Conservation (phyloP, 2,329 filamentous ascomycete genomes). For the Sarocladium brachiariae region DNA sequence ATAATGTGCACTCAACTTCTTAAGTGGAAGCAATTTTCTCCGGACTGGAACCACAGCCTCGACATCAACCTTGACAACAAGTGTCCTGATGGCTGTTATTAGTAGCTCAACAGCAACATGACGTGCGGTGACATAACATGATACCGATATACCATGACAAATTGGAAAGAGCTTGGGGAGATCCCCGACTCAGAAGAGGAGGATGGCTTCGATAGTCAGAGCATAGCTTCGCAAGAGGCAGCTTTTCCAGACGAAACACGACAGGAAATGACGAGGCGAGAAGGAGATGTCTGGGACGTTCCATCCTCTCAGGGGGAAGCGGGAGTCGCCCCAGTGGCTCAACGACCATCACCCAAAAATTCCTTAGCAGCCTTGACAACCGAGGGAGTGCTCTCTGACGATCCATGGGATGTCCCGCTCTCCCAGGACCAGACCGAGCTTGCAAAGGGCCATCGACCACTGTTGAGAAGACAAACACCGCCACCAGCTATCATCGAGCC, state of each 20-base stretch:
- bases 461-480: not conserved
- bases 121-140: constrained; percentile 18
- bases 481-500: not conserved
- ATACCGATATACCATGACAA: constrained; percentile 29
- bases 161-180: constrained; percentile 44
- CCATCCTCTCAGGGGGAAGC: constrained; percentile 23
- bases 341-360: not conserved
- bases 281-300: constrained; percentile 30
- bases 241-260: not conserved
- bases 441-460: no score
- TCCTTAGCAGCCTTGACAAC: not conserved
- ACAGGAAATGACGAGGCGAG: constrained; percentile 11
- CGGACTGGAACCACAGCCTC: not conserved
- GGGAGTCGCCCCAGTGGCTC: not conserved
- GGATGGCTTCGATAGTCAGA: constrained; percentile 32
- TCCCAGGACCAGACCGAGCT: not conserved
- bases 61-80: not conserved
- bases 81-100: not conserved
- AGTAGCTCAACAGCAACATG: not conserved
- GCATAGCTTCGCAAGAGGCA: constrained; percentile 12
- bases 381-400: not conserved
- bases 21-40: constrained; percentile 10
- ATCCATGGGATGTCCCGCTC: constrained; percentile 26
- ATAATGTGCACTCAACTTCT: not conserved
- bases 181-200: constrained; percentile 47